Evolutionary conservation across 768 basidiomycete species (phyloP).

Genomic region (Infundibulicybe gibba): DNA sequence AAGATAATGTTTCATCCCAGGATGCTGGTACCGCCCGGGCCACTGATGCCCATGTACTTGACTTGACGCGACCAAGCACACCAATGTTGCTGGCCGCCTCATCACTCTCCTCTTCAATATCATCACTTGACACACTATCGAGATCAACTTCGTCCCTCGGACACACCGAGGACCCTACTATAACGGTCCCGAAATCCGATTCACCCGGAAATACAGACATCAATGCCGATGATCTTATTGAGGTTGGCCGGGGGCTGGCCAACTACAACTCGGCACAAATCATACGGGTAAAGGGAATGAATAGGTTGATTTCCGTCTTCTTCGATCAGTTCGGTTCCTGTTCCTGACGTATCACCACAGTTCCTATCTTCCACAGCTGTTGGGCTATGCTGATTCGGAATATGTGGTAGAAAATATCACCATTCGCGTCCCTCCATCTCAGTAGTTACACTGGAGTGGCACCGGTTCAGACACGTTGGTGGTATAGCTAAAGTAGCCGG

Average conservation of each 20-base stretch:
- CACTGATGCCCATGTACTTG: slow-evolving; percentile 33
- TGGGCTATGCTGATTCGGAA: slow-evolving; percentile 96
- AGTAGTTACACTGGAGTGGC: not conserved
- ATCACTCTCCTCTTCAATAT: slow-evolving; percentile 41
- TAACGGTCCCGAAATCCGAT: slow-evolving; percentile 24
- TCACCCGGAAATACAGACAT: slow-evolving; percentile 7
- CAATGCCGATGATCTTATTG: slow-evolving; percentile 64
- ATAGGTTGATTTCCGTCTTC: slow-evolving; percentile 60
- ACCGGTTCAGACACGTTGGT: slow-evolving; percentile 1
- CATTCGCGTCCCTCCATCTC: slow-evolving; percentile 55
- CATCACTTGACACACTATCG: slow-evolving; percentile 40
- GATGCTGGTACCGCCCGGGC: slow-evolving; percentile 21
- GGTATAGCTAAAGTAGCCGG: no score
- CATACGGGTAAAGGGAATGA: slow-evolving; percentile 78
- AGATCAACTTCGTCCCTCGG: slow-evolving; percentile 33
- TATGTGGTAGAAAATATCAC: slow-evolving; percentile 97
- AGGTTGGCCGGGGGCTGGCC: slow-evolving; percentile 91
- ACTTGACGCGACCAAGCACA: slow-evolving; percentile 52
- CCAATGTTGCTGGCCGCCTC: slow-evolving; percentile 42
- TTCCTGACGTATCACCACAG: slow-evolving; percentile 36
- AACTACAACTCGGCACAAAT: slow-evolving; percentile 97
- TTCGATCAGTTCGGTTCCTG: slow-evolving; percentile 1
- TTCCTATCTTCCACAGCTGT: slow-evolving; percentile 69
- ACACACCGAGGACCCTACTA: slow-evolving; percentile 28
- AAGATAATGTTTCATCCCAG: slow-evolving; percentile 19